Conservation (phyloP, 2,329 filamentous ascomycete species). For the Aspergillus proliferans region DNA sequence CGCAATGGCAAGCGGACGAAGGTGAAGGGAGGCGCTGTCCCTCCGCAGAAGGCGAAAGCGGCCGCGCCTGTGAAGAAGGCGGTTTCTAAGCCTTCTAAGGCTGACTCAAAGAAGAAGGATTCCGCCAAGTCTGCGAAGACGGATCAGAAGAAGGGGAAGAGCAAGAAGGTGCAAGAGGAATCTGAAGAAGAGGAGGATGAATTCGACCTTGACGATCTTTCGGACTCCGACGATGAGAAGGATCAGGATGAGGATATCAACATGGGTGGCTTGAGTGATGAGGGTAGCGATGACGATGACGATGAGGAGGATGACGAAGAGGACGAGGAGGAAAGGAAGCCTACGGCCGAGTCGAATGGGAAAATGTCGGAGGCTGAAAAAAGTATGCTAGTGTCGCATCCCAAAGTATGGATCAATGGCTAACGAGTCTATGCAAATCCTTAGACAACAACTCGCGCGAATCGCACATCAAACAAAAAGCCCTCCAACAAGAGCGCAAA, state of each 20-base stretch:
- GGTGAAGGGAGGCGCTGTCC: conserved; percentile 22
- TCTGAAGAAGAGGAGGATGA: conserved; percentile 46
- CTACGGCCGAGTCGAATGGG: conserved; percentile 9
- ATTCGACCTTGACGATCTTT: conserved; percentile 52
- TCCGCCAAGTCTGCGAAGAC: conserved; percentile 23
- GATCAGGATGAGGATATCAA: conserved; percentile 24
- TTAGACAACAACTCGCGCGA: conserved; percentile 69
- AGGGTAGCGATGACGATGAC: conserved; percentile 49
- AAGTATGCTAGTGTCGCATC: conserved; percentile 18
- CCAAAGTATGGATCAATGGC: background rate
- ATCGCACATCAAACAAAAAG: conserved; percentile 88
- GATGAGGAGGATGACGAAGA: conserved; percentile 32
- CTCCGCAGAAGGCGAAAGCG: conserved; percentile 10
- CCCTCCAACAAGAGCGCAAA: conserved; percentile 79
- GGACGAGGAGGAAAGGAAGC: conserved; percentile 14
- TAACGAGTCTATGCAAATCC: background rate
- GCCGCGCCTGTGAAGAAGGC: conserved; percentile 21
- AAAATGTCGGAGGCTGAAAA: conserved; percentile 14
- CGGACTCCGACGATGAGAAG: conserved; percentile 35
- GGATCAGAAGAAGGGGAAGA: conserved; percentile 21
- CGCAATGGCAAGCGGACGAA: conserved; percentile 38
- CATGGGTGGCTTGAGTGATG: conserved; percentile 42
- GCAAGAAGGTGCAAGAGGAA: conserved; percentile 33
- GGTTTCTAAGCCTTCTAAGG: conserved; percentile 9
- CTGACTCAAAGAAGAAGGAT: conserved; percentile 21